Evolutionary conservation across 2,329 filamentous ascomycete species (phyloP), one percentile per base, ranked within the genome.

Genomic region (Colletotrichum chrysophilum): DNA sequence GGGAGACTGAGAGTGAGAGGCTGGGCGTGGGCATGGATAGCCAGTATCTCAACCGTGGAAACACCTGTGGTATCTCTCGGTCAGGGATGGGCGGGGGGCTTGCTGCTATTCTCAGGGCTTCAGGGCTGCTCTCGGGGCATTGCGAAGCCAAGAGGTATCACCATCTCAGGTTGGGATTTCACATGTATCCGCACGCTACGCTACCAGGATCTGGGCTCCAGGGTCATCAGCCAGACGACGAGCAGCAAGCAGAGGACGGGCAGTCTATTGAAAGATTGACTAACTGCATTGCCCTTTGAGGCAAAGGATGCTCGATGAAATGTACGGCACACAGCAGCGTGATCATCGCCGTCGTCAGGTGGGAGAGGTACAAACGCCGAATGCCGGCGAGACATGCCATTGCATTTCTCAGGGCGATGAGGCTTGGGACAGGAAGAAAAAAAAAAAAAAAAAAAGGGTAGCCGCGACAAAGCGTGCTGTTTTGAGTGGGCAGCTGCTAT

Each of bases 401-500:
- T 56, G 52, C 69, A 28, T 16, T 48, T 48, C 38, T 48, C 38
- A 48, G 38, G 18, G 38, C 18, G 18, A 48, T 13, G 18, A 48
- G 36, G 16, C 36, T n/a, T 43, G 38, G 38, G 16, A 43, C 9
- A 48, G 38, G 7, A n/a, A 5, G 8, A 43, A 48, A 8, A 48
- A 12, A 10, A 7, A 21, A 48, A 12, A 21, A 48, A 21, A 48
- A 48, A 48, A 43, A n/a, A 43, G 18, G 38, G 43, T 48, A 48
- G 70, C 65, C 70, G 70, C 58, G 70, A 74, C 74, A 69, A 55
- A 76, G 74, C 70, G 74, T n/a, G 43, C 30, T 77, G 69, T 77
- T 64, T 61, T 75, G 72, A 62, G 61, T 67, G 55, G 69, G 69
- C 64, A 64, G 62, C 64, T 66, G 26, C 60, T 71, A 67, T 65